Evolutionary conservation across 371 early-diverging fungal genomes (phyloP).

Genomic region (Saksenaea oblongispora): DNA sequence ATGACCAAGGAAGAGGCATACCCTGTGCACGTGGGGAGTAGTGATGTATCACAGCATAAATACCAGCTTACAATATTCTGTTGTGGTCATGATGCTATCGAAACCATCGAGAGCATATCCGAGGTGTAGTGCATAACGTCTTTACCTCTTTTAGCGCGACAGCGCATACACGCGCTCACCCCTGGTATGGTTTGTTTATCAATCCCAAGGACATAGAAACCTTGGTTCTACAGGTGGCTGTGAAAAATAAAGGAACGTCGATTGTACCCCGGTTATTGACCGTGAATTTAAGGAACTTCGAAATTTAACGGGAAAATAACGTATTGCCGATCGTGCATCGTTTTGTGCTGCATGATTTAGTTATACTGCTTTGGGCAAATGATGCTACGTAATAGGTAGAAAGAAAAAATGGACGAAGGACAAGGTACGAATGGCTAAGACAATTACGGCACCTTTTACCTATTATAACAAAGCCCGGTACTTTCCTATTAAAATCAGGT

Average conservation of each 20-base stretch:
- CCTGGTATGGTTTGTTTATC: too few species aligned
- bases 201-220: too few species aligned
- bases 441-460: slow-evolving; percentile 4
- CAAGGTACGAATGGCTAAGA: not conserved
- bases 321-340: not conserved
- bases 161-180: too few species aligned
- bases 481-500: slow-evolving; percentile 3
- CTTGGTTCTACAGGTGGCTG: too few species aligned
- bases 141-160: too few species aligned
- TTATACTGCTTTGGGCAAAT: not conserved
- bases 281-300: not conserved
- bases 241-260: too few species aligned
- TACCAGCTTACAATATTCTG: not conserved
- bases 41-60: not conserved
- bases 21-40: not conserved
- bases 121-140: not conserved
- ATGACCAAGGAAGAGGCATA: not conserved
- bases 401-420: not conserved
- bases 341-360: not conserved
- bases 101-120: not conserved
- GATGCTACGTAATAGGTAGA: not conserved
- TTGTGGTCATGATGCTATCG: not conserved
- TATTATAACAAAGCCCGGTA: not conserved
- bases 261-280: too few species aligned
- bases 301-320: not conserved